A percentile compares a stretch with the other conserved stretches of the same genome.
These are phyloP conservation scores for Theileria luwenshuni DNA, from an alignment of 169 alveolate genomes.

Conservation along the genomic window DNA sequence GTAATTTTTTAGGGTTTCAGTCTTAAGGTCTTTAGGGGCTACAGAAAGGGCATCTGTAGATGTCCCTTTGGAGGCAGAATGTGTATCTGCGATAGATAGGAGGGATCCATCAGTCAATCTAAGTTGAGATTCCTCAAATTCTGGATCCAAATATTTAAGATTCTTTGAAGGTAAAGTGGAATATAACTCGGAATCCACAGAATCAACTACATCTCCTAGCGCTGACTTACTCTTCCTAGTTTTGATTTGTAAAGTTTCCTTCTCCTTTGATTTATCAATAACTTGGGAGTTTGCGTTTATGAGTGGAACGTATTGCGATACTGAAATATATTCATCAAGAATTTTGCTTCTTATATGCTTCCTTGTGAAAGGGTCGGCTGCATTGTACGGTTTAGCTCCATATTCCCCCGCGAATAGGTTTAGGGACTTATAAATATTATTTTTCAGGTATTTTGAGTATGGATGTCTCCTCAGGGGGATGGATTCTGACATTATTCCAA, in stretches of 20 bases:
- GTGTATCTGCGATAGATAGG: slow-evolving; percentile 30
- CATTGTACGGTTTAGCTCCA: slow-evolving; percentile 38
- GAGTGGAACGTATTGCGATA: slow-evolving; percentile 45
- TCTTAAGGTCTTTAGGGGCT: slow-evolving; percentile 9
- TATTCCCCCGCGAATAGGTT: slow-evolving; percentile 64
- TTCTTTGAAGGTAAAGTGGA: slow-evolving; percentile 14
- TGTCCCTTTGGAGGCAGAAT: background rate
- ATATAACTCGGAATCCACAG: slow-evolving; percentile 33
- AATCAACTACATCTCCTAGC: slow-evolving; percentile 55
- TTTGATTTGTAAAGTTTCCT: slow-evolving; percentile 25
- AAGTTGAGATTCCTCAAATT: background rate
- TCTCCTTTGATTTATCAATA: slow-evolving; percentile 20
- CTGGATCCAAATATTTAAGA: slow-evolving; percentile 35
- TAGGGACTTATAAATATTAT: slow-evolving; percentile 49
- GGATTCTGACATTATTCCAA: slow-evolving; percentile 28
- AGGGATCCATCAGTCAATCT: slow-evolving; percentile 43
- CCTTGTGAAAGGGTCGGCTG: slow-evolving; percentile 46
- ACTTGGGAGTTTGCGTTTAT: slow-evolving; percentile 14
- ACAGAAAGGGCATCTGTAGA: slow-evolving; percentile 29
- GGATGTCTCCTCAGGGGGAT: slow-evolving; percentile 10
- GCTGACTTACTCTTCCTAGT: slow-evolving; percentile 60
- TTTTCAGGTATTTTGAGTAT: slow-evolving; percentile 23
- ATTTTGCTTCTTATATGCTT: slow-evolving; percentile 43
- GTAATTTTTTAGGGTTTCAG: slow-evolving; percentile 29
- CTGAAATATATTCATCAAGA: slow-evolving; percentile 42